Percentiles rank a stretch among this genome's conserved stretches.
Conservation (phyloP, 2,329 filamentous ascomycete species). For the Mollisia scopiformis region DNA sequence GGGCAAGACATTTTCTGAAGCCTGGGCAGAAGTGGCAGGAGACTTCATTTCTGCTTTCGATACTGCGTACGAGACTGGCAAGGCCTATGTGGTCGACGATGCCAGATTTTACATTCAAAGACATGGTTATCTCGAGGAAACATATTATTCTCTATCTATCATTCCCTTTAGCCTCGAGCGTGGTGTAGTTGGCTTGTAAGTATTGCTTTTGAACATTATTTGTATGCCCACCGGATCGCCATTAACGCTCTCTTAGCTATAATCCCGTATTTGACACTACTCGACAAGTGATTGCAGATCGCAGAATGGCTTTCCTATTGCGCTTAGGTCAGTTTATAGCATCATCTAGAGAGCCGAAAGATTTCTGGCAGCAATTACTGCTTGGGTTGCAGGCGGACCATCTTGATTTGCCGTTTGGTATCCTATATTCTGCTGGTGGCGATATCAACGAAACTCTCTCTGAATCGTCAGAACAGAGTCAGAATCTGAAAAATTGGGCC, state of each 20-base stretch:
- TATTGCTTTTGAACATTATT: neutral
- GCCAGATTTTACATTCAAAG: slow-evolving; percentile 37
- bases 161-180: slow-evolving; percentile 24
- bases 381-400: slow-evolving; percentile 29
- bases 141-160: slow-evolving; percentile 35
- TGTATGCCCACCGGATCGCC: neutral
- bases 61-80: slow-evolving; percentile 32
- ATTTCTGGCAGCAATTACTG: slow-evolving; percentile 38
- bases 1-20: slow-evolving; percentile 42
- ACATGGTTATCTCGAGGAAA: slow-evolving; percentile 42
- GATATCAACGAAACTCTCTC: slow-evolving; percentile 28
- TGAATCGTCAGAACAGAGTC: slow-evolving; percentile 22
- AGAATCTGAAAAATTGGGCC: slow-evolving; percentile 21
- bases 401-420: slow-evolving; percentile 37
- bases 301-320: slow-evolving; percentile 43
- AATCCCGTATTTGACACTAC: slow-evolving; percentile 27
- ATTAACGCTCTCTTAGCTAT: slow-evolving; percentile 18
- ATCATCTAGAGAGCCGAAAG: slow-evolving; percentile 34
- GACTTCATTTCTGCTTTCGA: slow-evolving; percentile 36
- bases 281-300: slow-evolving; percentile 27
- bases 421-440: slow-evolving; percentile 38
- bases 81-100: slow-evolving; percentile 29
- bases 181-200: slow-evolving; percentile 28
- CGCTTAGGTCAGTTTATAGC: slow-evolving; percentile 39
- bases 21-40: slow-evolving; percentile 42